Evolutionary conservation across 495 filamentous ascomycete species (phyloP), one percentile per base, ranked within the genome.

Genomic region (Annulohypoxylon stygium): DNA sequence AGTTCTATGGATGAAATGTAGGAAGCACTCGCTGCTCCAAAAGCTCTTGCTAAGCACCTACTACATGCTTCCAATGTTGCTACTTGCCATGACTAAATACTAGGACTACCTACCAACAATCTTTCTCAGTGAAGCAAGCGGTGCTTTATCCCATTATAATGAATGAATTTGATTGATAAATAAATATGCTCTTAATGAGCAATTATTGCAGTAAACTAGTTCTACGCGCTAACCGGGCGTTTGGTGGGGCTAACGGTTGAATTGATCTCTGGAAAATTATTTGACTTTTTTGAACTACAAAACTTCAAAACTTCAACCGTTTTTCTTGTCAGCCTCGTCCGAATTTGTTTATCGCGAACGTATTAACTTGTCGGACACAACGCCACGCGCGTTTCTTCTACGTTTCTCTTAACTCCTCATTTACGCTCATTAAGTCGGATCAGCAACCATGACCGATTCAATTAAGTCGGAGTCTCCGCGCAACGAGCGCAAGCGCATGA

Each of bases 401-500:
- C 23, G 10, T 43, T 14, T 23, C 12, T 12, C 33, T 14, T 33
- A 26, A 5, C 47, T 14, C 14, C 41, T 47, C 23, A 5, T 62
- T 37, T 16, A 1, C 26, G 7, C 55, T 37, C 7, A 6, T 37
- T n/a, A n/a, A 55, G 18, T n/a, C 14, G 39, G 26, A 50, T 30
- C 2, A 37, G 25, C 16, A 36, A 63, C 4, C 14, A 70, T 70
- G 67, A 4, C 62, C 39, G 62, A 67, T 33, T 41, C 33, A 39
- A 39, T 51, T 12, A 61, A 60, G 3, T 25, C 7, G 4, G 64
- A 65, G 26, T 37, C 16, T 45, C n/a, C 39, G 58, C 59, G 37
- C 20, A 73, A 66, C 41, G 75, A 71, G 26, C 70, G 70, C 30
- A 79, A 79, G 65, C 67, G 77, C 53, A 41, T 58, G 16, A 71